phyloP scores from a whole-genome alignment of 176 grass and related monocot genomes.

The Bonia amplexicaulis region DNA sequence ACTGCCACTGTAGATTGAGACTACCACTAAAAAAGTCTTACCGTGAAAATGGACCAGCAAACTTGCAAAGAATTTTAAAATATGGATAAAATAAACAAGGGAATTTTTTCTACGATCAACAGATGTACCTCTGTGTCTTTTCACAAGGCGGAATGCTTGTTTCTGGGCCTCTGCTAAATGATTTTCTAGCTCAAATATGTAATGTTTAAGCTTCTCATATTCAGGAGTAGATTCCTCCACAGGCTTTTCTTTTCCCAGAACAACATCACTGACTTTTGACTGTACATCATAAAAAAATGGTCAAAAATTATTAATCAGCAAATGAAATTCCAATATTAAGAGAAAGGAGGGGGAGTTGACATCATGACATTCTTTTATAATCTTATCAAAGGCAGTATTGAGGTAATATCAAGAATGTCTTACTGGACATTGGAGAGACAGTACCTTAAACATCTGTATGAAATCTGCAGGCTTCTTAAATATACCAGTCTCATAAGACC shows the following conservation, averaged over 20 bases:
- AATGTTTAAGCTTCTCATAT: slow-evolving; percentile 93
- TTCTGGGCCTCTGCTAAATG: slow-evolving; percentile 94
- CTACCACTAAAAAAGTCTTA: neutral
- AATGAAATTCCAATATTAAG: slow-evolving; percentile 8
- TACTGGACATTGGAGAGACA: neutral
- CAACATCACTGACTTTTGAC: slow-evolving; percentile 92
- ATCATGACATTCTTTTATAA: neutral
- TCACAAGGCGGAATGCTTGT: slow-evolving; percentile 96
- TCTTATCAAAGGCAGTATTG: neutral
- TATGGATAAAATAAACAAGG: neutral
- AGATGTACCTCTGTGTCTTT: slow-evolving; percentile 83
- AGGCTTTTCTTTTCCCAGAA: slow-evolving; percentile 97
- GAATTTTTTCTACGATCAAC: neutral
- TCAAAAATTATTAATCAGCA: neutral
- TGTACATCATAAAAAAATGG: slow-evolving; percentile 66
- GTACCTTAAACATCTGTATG: slow-evolving; percentile 98
- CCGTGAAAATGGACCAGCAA: neutral
- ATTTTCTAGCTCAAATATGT: slow-evolving; percentile 95
- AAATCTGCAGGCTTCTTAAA: slow-evolving; percentile 91
- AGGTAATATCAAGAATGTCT: slow-evolving; percentile 13
- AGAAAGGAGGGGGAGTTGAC: neutral
- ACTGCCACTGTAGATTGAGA: neutral
- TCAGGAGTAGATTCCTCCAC: slow-evolving; percentile 93
- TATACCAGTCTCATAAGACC: slow-evolving; percentile 77
- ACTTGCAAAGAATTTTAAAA: neutral